Evolutionary conservation across 1,284 basidiomycete species (phyloP).

Genomic region (Tylopilus sp.): DNA sequence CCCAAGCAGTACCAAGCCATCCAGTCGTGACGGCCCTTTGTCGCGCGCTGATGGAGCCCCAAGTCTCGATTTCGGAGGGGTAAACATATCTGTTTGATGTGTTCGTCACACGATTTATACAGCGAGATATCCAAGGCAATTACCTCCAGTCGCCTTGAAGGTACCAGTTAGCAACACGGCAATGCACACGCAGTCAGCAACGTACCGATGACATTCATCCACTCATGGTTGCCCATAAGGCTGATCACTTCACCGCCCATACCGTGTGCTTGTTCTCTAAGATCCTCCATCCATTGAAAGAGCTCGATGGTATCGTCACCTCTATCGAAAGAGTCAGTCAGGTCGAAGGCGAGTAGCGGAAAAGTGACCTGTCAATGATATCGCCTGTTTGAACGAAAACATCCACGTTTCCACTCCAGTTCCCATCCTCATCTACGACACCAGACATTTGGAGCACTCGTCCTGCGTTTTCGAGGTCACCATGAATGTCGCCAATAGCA

Average conservation of each 20-base stretch:
- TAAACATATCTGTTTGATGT: conserved; percentile 70
- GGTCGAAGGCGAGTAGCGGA: neutral
- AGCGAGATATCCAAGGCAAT: conserved; percentile 15
- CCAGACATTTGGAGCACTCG: conserved; percentile 74
- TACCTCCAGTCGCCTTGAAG: conserved; percentile 78
- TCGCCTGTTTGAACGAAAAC: conserved; percentile 92
- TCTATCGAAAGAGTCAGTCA: conserved; percentile 38
- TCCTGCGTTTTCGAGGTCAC: conserved; percentile 57
- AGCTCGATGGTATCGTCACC: conserved; percentile 85
- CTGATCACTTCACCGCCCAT: conserved; percentile 72
- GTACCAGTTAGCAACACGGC: conserved; percentile 7
- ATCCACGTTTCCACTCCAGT: conserved; percentile 78
- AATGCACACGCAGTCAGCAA: conserved; percentile 6
- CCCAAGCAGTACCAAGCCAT: conserved; percentile 80
- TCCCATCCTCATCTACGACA: conserved; percentile 62
- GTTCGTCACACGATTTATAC: conserved; percentile 3
- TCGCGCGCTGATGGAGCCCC: conserved; percentile 67
- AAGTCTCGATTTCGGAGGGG: conserved; percentile 73
- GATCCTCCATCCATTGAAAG: conserved; percentile 75
- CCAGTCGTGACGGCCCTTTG: conserved; percentile 72
- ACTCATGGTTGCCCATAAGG: conserved; percentile 87
- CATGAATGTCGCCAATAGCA: conserved; percentile 68
- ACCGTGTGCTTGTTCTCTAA: conserved; percentile 70
- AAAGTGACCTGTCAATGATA: conserved; percentile 74
- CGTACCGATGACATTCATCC: conserved; percentile 84